Base-by-base conservation (phyloP, 768 basidiomycete species). In the Cystobasidium ongulense region DNA sequence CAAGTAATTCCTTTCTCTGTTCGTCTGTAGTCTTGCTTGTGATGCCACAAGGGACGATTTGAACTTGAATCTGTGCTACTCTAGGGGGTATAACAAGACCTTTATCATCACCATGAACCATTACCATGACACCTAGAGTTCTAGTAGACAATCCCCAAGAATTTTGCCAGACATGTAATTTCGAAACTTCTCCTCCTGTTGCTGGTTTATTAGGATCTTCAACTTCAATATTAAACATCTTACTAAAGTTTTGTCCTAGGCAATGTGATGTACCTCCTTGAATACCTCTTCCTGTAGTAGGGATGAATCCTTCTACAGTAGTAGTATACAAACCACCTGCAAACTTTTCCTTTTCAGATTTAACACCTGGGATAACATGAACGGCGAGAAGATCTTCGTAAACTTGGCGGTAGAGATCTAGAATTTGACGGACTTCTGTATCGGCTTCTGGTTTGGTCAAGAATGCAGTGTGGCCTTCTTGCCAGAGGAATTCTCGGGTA, bases 401-500 rank as follows among this genome's bases (percentile, higher is more conserved):
- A 8, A 98, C 90, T 72, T 88, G 89, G 38, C 90, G 88, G 83
- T 99, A 99, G 75, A 97, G 88, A 71, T 96, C 93, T 78, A 99
- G 89, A 78, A 99, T 98, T 72, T 95, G 86, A 23, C 86, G 87
- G 18, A 98, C 96, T 83, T 98, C 96, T 63, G 82, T 84, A 79
- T 92, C 96, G 29, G 95, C 95, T 81, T 97, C 95, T 1, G 84
- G 80, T 82, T 94, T 90, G 76, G 89, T 91, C 53, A 94, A 85
- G 82, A 89, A 88, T 1, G 96, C 95, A 10, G 96, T 98, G 84
- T 99, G 96, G 41, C 96, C 96, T 82, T 99, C 96, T 83, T 99
- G 96, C 96, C 96, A 99, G n/a, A 99, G 84, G 86, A 97, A 99
- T 83, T 99, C 96, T 80, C 96, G 91, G 1, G 96, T 98, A 71